A percentile compares a stretch with the other conserved stretches of the same genome.
Evolutionary conservation across 352 stramenopile genomes (phyloP).

Genomic region (Phytophthora aleatoria): DNA sequence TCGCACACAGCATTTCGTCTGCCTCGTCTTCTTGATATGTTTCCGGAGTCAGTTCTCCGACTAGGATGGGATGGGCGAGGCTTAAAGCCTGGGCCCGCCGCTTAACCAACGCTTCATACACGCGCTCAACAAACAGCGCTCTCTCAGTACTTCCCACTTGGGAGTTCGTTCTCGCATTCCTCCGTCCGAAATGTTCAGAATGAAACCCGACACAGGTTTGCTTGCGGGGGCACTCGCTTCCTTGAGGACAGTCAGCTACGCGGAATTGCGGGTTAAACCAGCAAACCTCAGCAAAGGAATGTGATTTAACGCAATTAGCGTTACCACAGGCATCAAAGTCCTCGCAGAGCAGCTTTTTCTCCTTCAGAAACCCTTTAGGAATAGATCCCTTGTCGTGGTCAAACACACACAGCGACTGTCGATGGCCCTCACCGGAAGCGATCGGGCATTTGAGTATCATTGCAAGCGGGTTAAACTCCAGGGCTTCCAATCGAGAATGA

Average conservation of each 20-base stretch:
- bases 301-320: neutral
- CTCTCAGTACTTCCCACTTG: neutral
- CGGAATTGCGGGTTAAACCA: slow-evolving; percentile 4
- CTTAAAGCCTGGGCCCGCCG: neutral
- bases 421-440: neutral
- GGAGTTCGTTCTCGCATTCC: neutral
- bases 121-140: neutral
- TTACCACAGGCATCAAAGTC: neutral
- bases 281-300: slow-evolving; percentile 1
- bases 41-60: neutral
- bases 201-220: neutral
- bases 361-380: neutral
- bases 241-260: neutral
- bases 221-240: neutral
- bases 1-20: too few species aligned
- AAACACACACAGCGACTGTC: neutral
- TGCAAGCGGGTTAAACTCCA: neutral
- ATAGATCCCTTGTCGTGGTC: neutral
- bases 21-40: neutral
- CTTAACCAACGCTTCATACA: neutral
- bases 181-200: neutral
- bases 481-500: neutral
- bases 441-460: neutral
- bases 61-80: neutral
- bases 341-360: neutral